Percentiles rank a stretch among this genome's conserved stretches.
Conservation (phyloP, 2,329 filamentous ascomycete species). For the Penicillium thymicola region DNA sequence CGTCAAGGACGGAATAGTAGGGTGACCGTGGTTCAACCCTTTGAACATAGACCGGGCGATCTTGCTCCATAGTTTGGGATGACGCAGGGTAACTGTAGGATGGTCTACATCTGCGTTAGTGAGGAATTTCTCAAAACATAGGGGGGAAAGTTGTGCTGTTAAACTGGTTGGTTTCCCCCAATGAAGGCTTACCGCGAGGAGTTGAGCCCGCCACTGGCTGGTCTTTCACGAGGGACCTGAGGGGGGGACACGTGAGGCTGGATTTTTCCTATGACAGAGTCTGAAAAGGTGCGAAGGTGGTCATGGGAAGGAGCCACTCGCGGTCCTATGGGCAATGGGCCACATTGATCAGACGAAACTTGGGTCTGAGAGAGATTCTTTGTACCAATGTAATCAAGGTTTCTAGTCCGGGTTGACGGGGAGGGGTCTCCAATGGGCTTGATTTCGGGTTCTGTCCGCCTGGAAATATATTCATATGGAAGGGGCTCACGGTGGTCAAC, state of each 20-base stretch:
- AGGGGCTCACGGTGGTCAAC: slow-evolving; percentile 28
- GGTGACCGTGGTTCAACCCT: slow-evolving; percentile 20
- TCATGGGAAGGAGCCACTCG: slow-evolving; percentile 14
- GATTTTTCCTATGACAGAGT: slow-evolving; percentile 6
- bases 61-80: slow-evolving; percentile 21
- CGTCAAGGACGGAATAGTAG: slow-evolving; percentile 19
- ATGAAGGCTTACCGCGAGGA: slow-evolving; percentile 20
- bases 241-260: slow-evolving; percentile 8
- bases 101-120: slow-evolving; percentile 12
- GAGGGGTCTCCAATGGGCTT: slow-evolving; percentile 14
- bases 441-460: slow-evolving; percentile 14
- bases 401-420: slow-evolving; percentile 12
- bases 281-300: slow-evolving; percentile 12
- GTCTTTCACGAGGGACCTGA: slow-evolving; percentile 14
- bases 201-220: slow-evolving; percentile 15
- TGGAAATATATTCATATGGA: slow-evolving; percentile 20
- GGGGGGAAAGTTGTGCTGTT: background rate
- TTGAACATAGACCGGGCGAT: slow-evolving; percentile 24
- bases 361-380: slow-evolving; percentile 17
- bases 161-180: slow-evolving; percentile 1
- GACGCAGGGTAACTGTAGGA: slow-evolving; percentile 17
- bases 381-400: slow-evolving; percentile 12
- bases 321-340: slow-evolving; percentile 10
- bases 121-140: background rate
- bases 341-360: slow-evolving; percentile 11